Conservation (phyloP, 495 filamentous ascomycete genomes). For the Eremomyces bilateralis region DNA sequence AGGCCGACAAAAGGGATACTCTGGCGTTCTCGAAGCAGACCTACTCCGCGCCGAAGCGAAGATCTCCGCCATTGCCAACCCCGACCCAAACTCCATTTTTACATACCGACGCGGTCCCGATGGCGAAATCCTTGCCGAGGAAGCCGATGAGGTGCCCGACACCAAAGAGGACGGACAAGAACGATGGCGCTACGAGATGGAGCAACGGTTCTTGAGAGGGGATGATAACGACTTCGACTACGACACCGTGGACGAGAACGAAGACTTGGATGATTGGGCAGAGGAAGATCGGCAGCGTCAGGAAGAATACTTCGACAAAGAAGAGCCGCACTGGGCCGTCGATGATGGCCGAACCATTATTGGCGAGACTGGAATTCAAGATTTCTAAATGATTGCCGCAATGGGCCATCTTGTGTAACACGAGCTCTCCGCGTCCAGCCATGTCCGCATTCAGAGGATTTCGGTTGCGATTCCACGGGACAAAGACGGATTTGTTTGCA, state of each 20-base stretch:
- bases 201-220: constrained; percentile 45
- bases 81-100: constrained; percentile 28
- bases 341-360: constrained; percentile 26
- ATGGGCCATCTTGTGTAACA: no score
- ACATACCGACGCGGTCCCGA: constrained; percentile 22
- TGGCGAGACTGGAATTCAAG: constrained; percentile 64
- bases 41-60: constrained; percentile 51
- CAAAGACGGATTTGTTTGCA: no score
- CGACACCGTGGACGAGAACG: constrained; percentile 39
- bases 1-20: constrained; percentile 49
- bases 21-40: constrained; percentile 49
- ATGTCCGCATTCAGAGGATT: no score
- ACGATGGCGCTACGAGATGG: constrained; percentile 47
- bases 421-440: no score
- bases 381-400: no score
- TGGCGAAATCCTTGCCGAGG: constrained; percentile 34
- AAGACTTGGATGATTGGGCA: constrained; percentile 41
- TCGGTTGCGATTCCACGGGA: no score
- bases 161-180: constrained; percentile 41
- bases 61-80: constrained; percentile 36
- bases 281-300: constrained; percentile 33
- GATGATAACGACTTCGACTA: constrained; percentile 64
- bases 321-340: constrained; percentile 41
- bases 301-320: constrained; percentile 58
- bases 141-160: constrained; percentile 32